Percentiles rank a stretch among this genome's conserved stretches.
Evolutionary conservation across 2,329 filamentous ascomycete genomes (phyloP).

Genomic region (Juglanconis juglandina): DNA sequence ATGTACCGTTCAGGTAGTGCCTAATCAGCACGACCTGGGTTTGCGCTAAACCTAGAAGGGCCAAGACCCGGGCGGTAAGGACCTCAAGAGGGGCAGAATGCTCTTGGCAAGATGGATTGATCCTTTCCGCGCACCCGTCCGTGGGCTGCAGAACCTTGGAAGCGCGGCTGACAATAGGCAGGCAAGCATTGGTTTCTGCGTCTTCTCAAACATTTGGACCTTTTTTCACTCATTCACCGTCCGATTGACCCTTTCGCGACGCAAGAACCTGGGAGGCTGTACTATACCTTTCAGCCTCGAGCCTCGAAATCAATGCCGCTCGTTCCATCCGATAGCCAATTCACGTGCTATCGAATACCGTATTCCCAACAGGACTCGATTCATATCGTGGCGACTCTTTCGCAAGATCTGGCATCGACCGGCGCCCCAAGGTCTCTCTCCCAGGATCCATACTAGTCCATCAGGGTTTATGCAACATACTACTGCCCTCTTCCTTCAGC

Average conservation of each 20-base stretch:
- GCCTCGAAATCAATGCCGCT: neutral
- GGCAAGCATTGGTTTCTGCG: conserved; percentile 15
- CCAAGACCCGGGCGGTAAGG: conserved; percentile 6
- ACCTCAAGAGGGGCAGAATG: conserved; percentile 12
- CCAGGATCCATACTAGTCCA: neutral
- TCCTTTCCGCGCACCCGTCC: neutral
- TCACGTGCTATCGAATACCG: neutral
- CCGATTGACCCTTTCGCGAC: neutral
- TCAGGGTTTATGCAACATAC: neutral
- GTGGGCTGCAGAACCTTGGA: neutral
- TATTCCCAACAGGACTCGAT: neutral
- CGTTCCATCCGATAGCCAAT: neutral
- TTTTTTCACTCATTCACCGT: neutral
- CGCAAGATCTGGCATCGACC: neutral
- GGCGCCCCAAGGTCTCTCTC: neutral
- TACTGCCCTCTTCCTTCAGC: neutral
- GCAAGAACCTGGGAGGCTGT: neutral
- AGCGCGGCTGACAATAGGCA: conserved; percentile 11
- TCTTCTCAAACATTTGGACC: neutral
- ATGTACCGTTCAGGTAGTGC: neutral
- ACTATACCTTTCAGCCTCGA: neutral
- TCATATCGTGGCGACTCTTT: neutral
- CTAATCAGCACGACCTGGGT: neutral
- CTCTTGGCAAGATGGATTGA: conserved; percentile 1
- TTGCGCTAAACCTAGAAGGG: conserved; percentile 7